Evolutionary conservation across 441 rosid genomes (phyloP).

Genomic region (Euphorbia corollata): DNA sequence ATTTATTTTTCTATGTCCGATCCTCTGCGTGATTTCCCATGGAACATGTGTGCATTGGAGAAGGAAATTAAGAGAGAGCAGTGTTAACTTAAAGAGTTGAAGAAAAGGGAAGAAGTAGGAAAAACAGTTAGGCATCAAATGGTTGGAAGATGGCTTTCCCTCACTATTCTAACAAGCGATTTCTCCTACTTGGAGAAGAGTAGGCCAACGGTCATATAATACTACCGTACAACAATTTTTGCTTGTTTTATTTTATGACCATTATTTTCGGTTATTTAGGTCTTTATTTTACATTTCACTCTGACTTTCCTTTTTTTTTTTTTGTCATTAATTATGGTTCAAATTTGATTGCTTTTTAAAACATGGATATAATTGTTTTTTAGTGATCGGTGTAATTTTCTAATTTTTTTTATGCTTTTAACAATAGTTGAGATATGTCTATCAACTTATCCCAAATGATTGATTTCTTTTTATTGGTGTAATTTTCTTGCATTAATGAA

Average conservation of each 20-base stretch:
- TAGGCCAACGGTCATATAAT: constrained; percentile 44
- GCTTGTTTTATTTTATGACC: background rate
- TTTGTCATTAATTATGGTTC: background rate
- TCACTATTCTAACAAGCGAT: constrained; percentile 28
- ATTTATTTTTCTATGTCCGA: too few relatives aligned
- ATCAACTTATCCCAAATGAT: too few relatives aligned
- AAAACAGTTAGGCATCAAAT: constrained; percentile 22
- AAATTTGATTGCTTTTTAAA: background rate
- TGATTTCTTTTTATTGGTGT: too few relatives aligned
- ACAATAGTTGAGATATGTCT: too few relatives aligned
- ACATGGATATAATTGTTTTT: too few relatives aligned
- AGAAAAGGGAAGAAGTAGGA: constrained; percentile 27
- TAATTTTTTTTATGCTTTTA: too few relatives aligned
- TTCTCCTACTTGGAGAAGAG: constrained; percentile 36
- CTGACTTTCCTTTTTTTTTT: background rate
- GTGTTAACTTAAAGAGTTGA: constrained; percentile 12
- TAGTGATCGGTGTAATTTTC: too few relatives aligned
- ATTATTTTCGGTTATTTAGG: background rate
- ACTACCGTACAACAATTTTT: constrained; percentile 7
- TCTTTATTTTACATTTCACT: background rate
- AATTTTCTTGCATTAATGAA: too few relatives aligned
- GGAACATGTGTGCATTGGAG: background rate
- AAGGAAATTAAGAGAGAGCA: background rate
- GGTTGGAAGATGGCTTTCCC: constrained; percentile 32
- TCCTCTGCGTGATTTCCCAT: too few relatives aligned